Evolutionary conservation across 2,329 filamentous ascomycete species (phyloP), one percentile per base, ranked within the genome.

Genomic region (Alternaria sp.): DNA sequence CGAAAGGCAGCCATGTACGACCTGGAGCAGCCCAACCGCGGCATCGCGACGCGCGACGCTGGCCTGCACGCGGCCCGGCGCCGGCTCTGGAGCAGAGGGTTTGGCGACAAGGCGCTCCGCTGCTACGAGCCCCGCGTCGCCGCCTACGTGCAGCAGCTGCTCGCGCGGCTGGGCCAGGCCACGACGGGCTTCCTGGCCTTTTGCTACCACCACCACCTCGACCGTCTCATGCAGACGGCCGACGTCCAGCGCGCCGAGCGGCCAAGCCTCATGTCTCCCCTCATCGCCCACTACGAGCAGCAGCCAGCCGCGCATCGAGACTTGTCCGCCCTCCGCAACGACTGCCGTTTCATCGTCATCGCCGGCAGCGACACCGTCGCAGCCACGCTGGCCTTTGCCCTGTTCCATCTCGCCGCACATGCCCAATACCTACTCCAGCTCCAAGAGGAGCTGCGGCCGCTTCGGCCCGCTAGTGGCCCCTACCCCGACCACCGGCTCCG

Each of bases 31-130:
- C 42, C 52, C 21, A 36, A 44, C 21, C 34, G 34, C 28, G 52
- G 41, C n/a, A 48, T 55, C 26, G 29, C 28, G 5, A 48, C 52
- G 6, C 52, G 52, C 11, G 24, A 37, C 5, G 34, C 14, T 11
- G 14, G 23, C 9, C 31, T 48, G 13, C 52, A 55, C 33, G 33
- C 23, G 4, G 42, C 23, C n/a, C 36, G 51, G n/a, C 72, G 79
- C 3, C 72, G 75, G 1, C 46, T 75, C 1, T 54, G 81, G 8
- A 66, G 75, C 0, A 72, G 77, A 55, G 77, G 74, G 0, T 81
- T 82, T 58, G 79, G 78, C 0, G 79, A 81, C 34, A 75, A 71
- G 33, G 74, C 76, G 3, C 49, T 82, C 23, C 66, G 71, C 3
- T 72, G 23, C 21, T 60, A 60, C 28, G 45, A 60, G 29, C 36